Conservation (phyloP, 2,329 filamentous ascomycete genomes). For the Colletotrichum horii region DNA sequence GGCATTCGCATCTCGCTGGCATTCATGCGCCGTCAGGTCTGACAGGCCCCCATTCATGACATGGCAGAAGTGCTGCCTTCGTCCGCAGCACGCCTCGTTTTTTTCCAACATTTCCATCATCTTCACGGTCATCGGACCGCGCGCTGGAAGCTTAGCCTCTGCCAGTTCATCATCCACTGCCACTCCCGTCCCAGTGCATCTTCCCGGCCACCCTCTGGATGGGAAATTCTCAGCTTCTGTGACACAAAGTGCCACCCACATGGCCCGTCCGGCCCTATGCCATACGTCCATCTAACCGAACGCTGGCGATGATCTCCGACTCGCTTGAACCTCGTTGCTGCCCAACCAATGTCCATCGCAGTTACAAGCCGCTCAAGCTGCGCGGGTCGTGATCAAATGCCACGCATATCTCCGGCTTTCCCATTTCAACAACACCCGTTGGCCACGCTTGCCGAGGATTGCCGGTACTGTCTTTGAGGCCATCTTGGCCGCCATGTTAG, state of each 20-base stretch:
- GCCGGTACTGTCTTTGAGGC: neutral
- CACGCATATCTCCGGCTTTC: neutral
- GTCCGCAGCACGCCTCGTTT: neutral
- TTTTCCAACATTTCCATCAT: neutral
- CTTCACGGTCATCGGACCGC: slow-evolving; percentile 10
- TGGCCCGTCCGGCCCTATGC: neutral
- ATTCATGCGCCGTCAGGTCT: neutral
- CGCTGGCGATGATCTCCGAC: neutral
- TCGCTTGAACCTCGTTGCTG: neutral
- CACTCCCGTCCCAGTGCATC: neutral
- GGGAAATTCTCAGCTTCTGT: neutral
- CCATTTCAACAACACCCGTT: neutral
- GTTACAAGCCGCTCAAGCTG: neutral
- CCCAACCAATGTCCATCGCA: neutral
- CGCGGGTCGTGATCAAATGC: neutral
- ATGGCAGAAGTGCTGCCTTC: neutral
- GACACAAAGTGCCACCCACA: neutral
- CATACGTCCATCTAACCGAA: neutral
- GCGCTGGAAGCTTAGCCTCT: neutral
- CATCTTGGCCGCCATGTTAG: neutral
- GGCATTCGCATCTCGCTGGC: neutral
- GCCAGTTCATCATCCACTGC: neutral
- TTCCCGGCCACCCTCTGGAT: neutral
- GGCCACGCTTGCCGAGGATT: neutral
- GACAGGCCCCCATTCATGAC: neutral